Evolutionary conservation across 257 asterid genomes (phyloP).

Genomic region (Nicotiana benthamiana): DNA sequence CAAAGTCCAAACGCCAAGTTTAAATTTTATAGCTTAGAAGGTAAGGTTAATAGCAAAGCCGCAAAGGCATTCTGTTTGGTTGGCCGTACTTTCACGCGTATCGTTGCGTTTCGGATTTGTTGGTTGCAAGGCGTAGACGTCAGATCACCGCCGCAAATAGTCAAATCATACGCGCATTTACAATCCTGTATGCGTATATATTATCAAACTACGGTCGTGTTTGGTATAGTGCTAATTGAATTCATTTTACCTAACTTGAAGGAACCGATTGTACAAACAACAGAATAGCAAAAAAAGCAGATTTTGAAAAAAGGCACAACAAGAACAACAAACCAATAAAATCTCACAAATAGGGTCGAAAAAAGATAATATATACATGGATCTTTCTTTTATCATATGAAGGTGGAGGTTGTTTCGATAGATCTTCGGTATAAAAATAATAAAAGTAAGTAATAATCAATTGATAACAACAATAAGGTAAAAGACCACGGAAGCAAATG

Average conservation of each 20-base stretch:
- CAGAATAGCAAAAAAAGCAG: no score
- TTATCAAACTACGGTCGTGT: background rate
- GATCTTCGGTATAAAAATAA: fast-evolving
- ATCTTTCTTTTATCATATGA: no score
- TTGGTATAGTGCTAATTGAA: background rate
- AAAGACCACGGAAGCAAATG: no score
- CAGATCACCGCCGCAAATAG: background rate
- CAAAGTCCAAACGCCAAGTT: no score
- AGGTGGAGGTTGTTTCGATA: no score
- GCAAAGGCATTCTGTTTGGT: background rate
- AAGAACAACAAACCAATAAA: no score
- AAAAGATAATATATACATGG: fast-evolving
- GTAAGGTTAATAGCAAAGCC: no score
- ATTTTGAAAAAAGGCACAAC: no score
- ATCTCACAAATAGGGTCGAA: fast-evolving
- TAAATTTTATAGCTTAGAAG: no score
- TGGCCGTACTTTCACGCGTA: background rate
- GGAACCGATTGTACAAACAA: background rate
- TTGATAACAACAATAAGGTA: no score
- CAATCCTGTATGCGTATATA: background rate
- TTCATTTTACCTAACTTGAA: background rate
- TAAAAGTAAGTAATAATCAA: no score
- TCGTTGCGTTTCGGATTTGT: background rate
- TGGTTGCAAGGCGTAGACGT: background rate
- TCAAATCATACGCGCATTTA: background rate